phyloP scores from a whole-genome alignment of 2,329 filamentous ascomycete genomes.

The Onygena corvina region DNA sequence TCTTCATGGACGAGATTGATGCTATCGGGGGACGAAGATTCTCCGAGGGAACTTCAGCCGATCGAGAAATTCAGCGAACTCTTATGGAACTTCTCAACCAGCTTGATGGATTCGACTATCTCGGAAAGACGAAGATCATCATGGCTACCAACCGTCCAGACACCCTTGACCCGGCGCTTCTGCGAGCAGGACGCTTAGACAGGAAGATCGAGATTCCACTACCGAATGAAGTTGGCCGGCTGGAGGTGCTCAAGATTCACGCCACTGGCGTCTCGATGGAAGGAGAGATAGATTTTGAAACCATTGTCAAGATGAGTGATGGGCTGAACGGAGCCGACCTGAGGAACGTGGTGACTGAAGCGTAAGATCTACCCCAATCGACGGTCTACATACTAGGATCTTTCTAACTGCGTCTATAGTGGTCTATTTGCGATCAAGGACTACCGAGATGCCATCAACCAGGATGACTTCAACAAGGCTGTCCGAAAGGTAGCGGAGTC shows the following conservation, averaged over 20 bases:
- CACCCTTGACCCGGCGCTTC: slow-evolving; percentile 78
- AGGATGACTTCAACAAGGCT: slow-evolving; percentile 99
- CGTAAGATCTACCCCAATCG: slow-evolving; percentile 50
- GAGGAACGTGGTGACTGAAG: slow-evolving; percentile 95
- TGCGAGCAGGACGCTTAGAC: slow-evolving; percentile 84
- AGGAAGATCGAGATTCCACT: slow-evolving; percentile 96
- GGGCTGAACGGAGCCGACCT: slow-evolving; percentile 94
- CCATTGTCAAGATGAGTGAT: slow-evolving; percentile 99
- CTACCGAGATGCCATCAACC: slow-evolving; percentile 88
- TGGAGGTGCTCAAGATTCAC: slow-evolving; percentile 98
- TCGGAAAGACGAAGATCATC: slow-evolving; percentile 99
- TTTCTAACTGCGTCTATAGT: slow-evolving; percentile 35
- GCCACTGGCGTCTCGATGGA: slow-evolving; percentile 73
- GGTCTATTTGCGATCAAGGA: slow-evolving; percentile 98
- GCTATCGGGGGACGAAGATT: slow-evolving; percentile 94
- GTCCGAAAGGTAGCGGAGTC: slow-evolving; percentile 93
- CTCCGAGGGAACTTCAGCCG: slow-evolving; percentile 91
- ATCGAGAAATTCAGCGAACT: slow-evolving; percentile 95
- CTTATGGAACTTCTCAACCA: slow-evolving; percentile 98
- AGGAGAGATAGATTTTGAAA: slow-evolving; percentile 96
- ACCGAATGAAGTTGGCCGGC: slow-evolving; percentile 87
- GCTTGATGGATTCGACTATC: slow-evolving; percentile 96
- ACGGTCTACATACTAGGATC: background rate
- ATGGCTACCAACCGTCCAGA: slow-evolving; percentile 98
- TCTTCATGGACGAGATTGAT: slow-evolving; percentile 99